Percentiles rank a stretch among this genome's conserved stretches.
phyloP scores from a whole-genome alignment of 305 asterid species.

The Fraxinus angustifolia region DNA sequence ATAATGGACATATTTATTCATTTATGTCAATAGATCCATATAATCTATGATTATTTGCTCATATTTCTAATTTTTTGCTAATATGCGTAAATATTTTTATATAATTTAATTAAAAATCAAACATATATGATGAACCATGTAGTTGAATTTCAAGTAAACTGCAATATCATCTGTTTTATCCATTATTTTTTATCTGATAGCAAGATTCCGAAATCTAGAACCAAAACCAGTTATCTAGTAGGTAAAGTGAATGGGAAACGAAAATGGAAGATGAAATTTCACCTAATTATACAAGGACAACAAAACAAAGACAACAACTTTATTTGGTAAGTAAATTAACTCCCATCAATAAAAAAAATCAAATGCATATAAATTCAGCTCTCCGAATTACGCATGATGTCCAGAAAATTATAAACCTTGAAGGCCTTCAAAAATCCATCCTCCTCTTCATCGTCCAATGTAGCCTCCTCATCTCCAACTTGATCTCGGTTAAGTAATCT shows the following conservation, averaged over 20 bases:
- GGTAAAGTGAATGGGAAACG: background rate
- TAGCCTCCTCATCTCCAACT: slow-evolving; percentile 73
- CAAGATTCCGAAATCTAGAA: background rate
- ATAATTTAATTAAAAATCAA: background rate
- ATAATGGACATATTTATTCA: background rate
- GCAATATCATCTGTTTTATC: background rate
- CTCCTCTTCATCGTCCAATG: slow-evolving; percentile 86
- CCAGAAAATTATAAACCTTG: slow-evolving; percentile 52
- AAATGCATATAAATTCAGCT: background rate
- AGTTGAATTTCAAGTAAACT: background rate
- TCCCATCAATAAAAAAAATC: slow-evolving; percentile 9
- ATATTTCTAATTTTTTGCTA: background rate
- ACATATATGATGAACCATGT: background rate
- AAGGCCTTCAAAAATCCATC: slow-evolving; percentile 92
- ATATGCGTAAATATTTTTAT: background rate
- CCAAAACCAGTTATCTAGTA: background rate
- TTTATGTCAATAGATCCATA: background rate
- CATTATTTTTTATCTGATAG: slow-evolving; percentile 5
- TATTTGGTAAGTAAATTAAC: background rate
- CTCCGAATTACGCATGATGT: background rate
- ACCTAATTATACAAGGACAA: background rate
- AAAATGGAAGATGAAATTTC: slow-evolving; percentile 1
- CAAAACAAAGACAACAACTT: background rate
- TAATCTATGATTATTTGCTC: background rate
- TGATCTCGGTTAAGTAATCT: slow-evolving; percentile 92